These are phyloP conservation scores for Neurospora sublineolata DNA, from an alignment of 495 filamentous ascomycete species.

Conservation along the genomic window DNA sequence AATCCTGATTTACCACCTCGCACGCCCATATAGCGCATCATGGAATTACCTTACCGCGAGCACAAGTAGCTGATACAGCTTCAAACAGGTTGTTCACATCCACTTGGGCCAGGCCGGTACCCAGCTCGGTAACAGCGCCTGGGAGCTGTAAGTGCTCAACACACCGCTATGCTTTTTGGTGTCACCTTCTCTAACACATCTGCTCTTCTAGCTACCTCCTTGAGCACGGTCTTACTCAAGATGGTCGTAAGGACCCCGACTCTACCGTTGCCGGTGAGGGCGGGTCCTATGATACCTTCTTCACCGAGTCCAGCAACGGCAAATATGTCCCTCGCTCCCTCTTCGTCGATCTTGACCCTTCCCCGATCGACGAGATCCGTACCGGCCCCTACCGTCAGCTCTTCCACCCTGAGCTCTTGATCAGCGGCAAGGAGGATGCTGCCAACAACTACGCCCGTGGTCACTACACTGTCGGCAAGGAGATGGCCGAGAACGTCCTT, in stretches of 20 bases:
- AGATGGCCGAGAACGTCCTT: slow-evolving; percentile 72
- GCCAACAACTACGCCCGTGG: slow-evolving; percentile 94
- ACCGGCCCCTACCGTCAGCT: slow-evolving; percentile 73
- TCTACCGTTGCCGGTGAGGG: slow-evolving; percentile 47
- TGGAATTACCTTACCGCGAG: not conserved
- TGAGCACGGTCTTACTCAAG: slow-evolving; percentile 73
- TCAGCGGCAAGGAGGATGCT: slow-evolving; percentile 88
- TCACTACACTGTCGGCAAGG: slow-evolving; percentile 89
- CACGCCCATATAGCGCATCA: not conserved
- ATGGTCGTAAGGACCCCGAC: slow-evolving; percentile 60
- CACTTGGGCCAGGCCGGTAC: slow-evolving; percentile 89
- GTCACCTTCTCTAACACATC: slow-evolving; percentile 5
- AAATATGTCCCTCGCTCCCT: slow-evolving; percentile 88
- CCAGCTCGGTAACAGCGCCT: slow-evolving; percentile 88
- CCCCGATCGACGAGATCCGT: slow-evolving; percentile 85
- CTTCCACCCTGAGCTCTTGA: slow-evolving; percentile 79
- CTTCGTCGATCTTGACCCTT: slow-evolving; percentile 83
- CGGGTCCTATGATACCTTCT: slow-evolving; percentile 82
- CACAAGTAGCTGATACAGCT: slow-evolving; percentile 7
- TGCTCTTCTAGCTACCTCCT: slow-evolving; percentile 59
- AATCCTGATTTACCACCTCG: not conserved
- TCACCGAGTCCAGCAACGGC: slow-evolving; percentile 72
- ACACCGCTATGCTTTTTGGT: slow-evolving; percentile 22
- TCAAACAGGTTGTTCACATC: slow-evolving; percentile 64
- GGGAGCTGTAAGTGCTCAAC: slow-evolving; percentile 72